These are phyloP conservation scores for Thelonectria olida DNA, from an alignment of 2,329 filamentous ascomycete genomes.

Conservation along the genomic window DNA sequence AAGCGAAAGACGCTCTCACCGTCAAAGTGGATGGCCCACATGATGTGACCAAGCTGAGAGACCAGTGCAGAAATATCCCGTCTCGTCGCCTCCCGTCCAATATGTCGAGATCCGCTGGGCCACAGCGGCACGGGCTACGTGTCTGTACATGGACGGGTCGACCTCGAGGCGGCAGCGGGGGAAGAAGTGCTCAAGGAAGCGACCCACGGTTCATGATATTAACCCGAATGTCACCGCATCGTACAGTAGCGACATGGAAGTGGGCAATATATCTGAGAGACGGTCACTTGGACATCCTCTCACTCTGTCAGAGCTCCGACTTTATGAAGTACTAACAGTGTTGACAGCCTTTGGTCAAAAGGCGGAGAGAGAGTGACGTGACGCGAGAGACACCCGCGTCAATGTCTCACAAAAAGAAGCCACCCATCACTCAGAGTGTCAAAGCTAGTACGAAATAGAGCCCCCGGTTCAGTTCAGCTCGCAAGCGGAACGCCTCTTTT, in stretches of 20 bases:
- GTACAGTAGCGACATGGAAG: too few relatives aligned
- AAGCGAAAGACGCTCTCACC: too few relatives aligned
- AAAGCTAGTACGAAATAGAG: background rate
- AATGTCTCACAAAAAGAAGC: background rate
- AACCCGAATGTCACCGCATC: background rate
- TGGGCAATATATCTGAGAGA: too few relatives aligned
- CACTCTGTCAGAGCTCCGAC: too few relatives aligned
- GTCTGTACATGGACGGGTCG: constrained; percentile 3
- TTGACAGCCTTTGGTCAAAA: background rate
- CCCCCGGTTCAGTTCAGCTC: constrained; percentile 13
- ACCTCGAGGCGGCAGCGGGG: background rate
- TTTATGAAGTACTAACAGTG: too few relatives aligned
- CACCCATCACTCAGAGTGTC: background rate
- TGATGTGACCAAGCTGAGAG: background rate
- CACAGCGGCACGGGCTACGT: constrained; percentile 3
- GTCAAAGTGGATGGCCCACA: background rate
- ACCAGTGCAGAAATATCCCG: background rate
- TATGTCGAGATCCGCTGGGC: background rate
- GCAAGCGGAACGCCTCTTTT: constrained; percentile 17
- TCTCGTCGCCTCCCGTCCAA: background rate
- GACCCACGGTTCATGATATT: constrained; percentile 19
- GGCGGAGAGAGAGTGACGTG: background rate
- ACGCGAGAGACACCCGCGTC: background rate
- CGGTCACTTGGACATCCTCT: too few relatives aligned
- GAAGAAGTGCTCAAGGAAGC: background rate